Conservation (phyloP, 1,284 basidiomycete species). For the Ceratobasidium sp. region DNA sequence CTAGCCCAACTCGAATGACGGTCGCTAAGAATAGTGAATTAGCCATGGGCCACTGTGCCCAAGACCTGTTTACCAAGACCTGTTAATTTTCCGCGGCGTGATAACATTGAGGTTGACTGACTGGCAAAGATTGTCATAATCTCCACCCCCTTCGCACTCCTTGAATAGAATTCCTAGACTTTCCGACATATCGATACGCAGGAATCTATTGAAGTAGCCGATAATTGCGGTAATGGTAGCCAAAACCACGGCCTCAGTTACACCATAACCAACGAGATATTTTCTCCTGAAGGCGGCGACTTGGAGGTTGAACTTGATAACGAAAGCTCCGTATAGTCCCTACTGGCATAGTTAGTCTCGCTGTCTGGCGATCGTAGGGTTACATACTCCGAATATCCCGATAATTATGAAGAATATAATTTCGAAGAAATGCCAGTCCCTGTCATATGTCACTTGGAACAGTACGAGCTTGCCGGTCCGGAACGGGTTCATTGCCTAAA, state of each 20-base stretch:
- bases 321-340: slow-evolving; percentile 97
- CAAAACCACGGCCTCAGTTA: slow-evolving; percentile 90
- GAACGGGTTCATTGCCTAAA: slow-evolving; percentile 96
- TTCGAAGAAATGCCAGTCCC: slow-evolving; percentile 99
- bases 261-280: slow-evolving; percentile 85
- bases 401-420: slow-evolving; percentile 95
- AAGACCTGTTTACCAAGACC: slow-evolving; percentile 68
- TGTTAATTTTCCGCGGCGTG: not conserved
- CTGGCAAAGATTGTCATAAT: slow-evolving; percentile 95
- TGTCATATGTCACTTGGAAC: slow-evolving; percentile 97
- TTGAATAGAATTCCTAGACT: slow-evolving; percentile 96
- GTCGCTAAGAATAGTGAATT: slow-evolving; percentile 95
- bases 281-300: slow-evolving; percentile 94
- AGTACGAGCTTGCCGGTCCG: slow-evolving; percentile 97
- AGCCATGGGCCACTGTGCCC: slow-evolving; percentile 94
- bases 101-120: slow-evolving; percentile 62
- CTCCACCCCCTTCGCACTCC: slow-evolving; percentile 95
- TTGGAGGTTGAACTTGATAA: slow-evolving; percentile 97
- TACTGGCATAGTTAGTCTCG: slow-evolving; percentile 55
- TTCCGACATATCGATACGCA: slow-evolving; percentile 98
- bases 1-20: slow-evolving; percentile 86
- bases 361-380: not conserved
- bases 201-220: slow-evolving; percentile 94
- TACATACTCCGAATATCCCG: slow-evolving; percentile 91
- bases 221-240: slow-evolving; percentile 92